Base-by-base conservation (phyloP, 371 early-diverging fungal genomes). In the Rhizopus sp. region DNA sequence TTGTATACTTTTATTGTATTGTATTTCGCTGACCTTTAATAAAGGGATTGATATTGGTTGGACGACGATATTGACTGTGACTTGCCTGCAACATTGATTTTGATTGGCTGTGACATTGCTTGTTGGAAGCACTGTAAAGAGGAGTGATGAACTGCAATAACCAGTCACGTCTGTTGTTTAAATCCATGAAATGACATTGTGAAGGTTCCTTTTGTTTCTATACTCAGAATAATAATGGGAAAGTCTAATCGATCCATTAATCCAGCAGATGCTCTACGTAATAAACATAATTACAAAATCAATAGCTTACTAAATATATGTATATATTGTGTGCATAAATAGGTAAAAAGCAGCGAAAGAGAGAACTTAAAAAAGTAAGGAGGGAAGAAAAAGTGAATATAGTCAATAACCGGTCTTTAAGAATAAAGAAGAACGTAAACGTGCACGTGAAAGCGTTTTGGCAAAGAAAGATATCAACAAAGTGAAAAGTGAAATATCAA, bases 311-410 rank as follows among this genome's bases (percentile, higher is more conserved):
- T 16, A 5, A 47, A 44, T 51, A 12, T 30, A n/a, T 3, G 2
- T 8, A 70, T 33, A 8, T 31, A 39, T 47, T 57, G 7, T 38
- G 7, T 52, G 44, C 63, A 23, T 23, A 23, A 23, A 23, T 23
- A 85, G 83, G 87, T 65, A 87, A 84, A 66, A 73, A 79, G 39
- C 86, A 82, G 51, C 80, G 83, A 51, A 84, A 83, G 44, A 82
- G 82, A 40, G 87, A 87, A 57, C 58, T 84, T 17, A 82, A 87
- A 66, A 87, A 87, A 73, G 87, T 83, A 70, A 0, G 16, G 30
- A 6, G 2, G 10, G 32, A 40, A n/a, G 3, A 37, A 23, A 13
- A 16, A 44, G n/a, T 10, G 29, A 29, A 12, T 5, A 3, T 33
- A 6, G 3, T 23, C 31, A 44, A 52, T 46, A 16, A 41, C 13